Conservation (phyloP, 2,329 filamentous ascomycete genomes). For the Fusarium sp. region DNA sequence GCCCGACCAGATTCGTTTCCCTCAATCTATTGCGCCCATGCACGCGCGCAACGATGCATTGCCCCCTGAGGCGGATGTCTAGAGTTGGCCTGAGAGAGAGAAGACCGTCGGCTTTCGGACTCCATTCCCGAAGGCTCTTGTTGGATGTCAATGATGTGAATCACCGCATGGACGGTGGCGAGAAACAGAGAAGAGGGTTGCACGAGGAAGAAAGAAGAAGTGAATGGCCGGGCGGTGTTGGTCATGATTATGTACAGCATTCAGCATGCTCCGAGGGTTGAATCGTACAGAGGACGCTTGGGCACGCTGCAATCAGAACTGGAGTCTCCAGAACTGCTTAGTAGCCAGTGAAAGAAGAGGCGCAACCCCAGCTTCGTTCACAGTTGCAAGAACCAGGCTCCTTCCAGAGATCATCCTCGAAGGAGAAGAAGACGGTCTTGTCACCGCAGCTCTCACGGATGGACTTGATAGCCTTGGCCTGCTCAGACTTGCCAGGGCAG, state of each 20-base stretch:
- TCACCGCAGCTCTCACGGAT: slow-evolving; percentile 74
- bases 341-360: slow-evolving; percentile 37
- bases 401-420: slow-evolving; percentile 86
- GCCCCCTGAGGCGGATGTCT: slow-evolving; percentile 13
- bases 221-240: slow-evolving; percentile 37
- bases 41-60: neutral
- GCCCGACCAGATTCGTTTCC: slow-evolving; percentile 18
- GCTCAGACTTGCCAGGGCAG: slow-evolving; percentile 72
- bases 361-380: slow-evolving; percentile 82
- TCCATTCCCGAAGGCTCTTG: slow-evolving; percentile 15
- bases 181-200: slow-evolving; percentile 20
- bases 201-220: slow-evolving; percentile 23
- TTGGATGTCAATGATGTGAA: slow-evolving; percentile 12
- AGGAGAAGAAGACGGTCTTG: slow-evolving; percentile 84
- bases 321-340: slow-evolving; percentile 20
- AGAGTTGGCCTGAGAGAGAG: slow-evolving; percentile 10
- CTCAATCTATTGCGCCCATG: neutral
- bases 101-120: slow-evolving; percentile 25
- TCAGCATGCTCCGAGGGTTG: slow-evolving; percentile 34
- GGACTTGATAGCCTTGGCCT: slow-evolving; percentile 75
- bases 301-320: slow-evolving; percentile 33
- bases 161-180: slow-evolving; percentile 7
- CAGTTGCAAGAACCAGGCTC: slow-evolving; percentile 71
- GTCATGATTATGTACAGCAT: slow-evolving; percentile 46
- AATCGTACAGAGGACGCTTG: slow-evolving; percentile 26